Evolutionary conservation across 2,329 filamentous ascomycete genomes (phyloP).

Genomic region (Clonostachys solani): DNA sequence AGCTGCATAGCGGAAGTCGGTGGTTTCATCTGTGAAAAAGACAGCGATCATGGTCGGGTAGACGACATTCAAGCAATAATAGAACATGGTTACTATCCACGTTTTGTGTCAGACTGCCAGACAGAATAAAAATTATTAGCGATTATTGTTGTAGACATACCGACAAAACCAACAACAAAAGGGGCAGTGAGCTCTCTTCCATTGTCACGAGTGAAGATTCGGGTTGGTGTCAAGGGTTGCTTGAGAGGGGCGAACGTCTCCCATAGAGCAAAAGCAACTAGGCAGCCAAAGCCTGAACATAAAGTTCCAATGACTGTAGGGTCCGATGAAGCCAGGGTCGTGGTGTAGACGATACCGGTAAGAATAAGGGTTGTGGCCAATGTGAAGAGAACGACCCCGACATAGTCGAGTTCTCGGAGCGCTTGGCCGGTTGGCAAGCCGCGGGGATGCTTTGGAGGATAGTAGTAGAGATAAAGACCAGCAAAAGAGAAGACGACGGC

Average conservation of each 20-base stretch:
- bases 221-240: constrained; percentile 34
- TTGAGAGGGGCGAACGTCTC: constrained; percentile 28
- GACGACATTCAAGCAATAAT: constrained; percentile 40
- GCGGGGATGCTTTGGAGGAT: constrained; percentile 21
- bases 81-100: constrained; percentile 39
- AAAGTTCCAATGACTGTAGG: constrained; percentile 28
- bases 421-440: constrained; percentile 25
- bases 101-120: too few species aligned
- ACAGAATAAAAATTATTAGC: too few species aligned
- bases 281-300: constrained; percentile 23
- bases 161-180: constrained; percentile 34
- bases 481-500: constrained; percentile 35
- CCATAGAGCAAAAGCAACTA: constrained; percentile 30
- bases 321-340: constrained; percentile 24
- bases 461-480: constrained; percentile 31
- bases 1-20: constrained; percentile 63
- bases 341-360: constrained; percentile 32
- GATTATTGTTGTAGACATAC: too few species aligned
- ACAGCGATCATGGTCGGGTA: constrained; percentile 49
- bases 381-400: constrained; percentile 29
- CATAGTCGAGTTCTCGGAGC: constrained; percentile 29
- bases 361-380: constrained; percentile 26
- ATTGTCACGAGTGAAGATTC: constrained; percentile 35
- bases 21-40: constrained; percentile 68
- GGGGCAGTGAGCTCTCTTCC: constrained; percentile 43